phyloP scores from a whole-genome alignment of 2,329 filamentous ascomycete genomes.

The Xylaria sp. region DNA sequence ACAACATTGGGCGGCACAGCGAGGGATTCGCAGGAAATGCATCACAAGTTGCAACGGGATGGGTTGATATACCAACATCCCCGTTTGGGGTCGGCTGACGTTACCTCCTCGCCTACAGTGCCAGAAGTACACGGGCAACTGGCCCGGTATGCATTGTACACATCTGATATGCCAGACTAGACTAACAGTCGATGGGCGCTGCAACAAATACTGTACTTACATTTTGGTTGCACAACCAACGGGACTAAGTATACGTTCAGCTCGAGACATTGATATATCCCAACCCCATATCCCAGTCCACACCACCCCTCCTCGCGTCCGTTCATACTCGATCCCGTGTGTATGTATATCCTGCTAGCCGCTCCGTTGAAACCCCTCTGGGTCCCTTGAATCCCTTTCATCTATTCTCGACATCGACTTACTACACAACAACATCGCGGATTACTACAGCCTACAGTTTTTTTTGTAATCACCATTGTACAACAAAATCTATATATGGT shows the following conservation, averaged over 20 bases:
- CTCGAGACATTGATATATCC: constrained; percentile 18
- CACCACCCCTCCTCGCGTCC: not conserved
- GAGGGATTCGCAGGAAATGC: constrained; percentile 23
- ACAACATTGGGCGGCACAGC: constrained; percentile 15
- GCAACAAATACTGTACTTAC: not conserved
- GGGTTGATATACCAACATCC: constrained; percentile 7
- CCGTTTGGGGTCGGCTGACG: constrained; percentile 22
- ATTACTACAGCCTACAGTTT: constrained; percentile 2
- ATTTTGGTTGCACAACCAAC: constrained; percentile 14
- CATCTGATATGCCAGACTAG: no score
- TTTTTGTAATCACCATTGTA: not conserved
- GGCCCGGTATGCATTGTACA: not conserved
- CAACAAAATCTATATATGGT: not conserved
- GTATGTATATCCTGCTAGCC: no score
- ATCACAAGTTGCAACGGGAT: constrained; percentile 6
- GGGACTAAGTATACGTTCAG: constrained; percentile 11
- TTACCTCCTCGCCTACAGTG: constrained; percentile 10
- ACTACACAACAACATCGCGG: not conserved
- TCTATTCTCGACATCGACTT: constrained; percentile 6
- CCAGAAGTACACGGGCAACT: not conserved
- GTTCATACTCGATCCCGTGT: not conserved
- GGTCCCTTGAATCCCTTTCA: not conserved
- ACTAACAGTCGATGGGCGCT: no score
- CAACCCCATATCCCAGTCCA: not conserved
- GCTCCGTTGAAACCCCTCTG: not conserved